Base-by-base conservation (phyloP, 2,329 filamentous ascomycete species). In the Pseudocercospora crystallina region DNA sequence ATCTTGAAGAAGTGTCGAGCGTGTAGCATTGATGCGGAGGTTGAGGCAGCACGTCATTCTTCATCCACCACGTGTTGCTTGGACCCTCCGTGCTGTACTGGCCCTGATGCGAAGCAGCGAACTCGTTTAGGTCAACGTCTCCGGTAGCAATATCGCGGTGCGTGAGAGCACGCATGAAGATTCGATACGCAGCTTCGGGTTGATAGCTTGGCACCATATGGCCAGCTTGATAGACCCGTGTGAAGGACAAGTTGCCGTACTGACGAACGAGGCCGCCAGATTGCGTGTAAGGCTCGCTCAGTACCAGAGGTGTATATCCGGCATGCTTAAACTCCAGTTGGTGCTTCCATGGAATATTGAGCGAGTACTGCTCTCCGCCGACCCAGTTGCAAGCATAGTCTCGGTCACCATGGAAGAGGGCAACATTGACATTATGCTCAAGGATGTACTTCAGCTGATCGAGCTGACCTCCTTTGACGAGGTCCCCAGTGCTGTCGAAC, bases 381-480 rank as follows among this genome's bases (percentile, higher is more conserved):
- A 80, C 69, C 81, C 80, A 83, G 69, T 71, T 71, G 47, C 73
- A 80, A 43, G 79, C 76, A 57, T 77, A 78, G 58, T 82, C 80
- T 30, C 78, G 76, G 57, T 85, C 82, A 8, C 82, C 82, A 65
- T 92, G 89, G 48, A 90, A 79, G 52, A 94, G 71, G 5, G 85
- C 83, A 17, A 94, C 80, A 14, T 82, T 72, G 42, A 78, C 65
- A 32, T 73, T 72, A 4, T 69, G 62, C 29, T 64, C 61, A 13
- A 79, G 65, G 13, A 79, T 62, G 12, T 66, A 66, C 5, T 66
- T 69, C 9, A 78, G 54, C 39, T 73, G 71, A 2, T 67, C 57
- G 11, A 75, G 49, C 37, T 70, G 66, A 1, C 65, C 67, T 34
- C 56, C 57, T 40, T 52, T 59, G 11, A 54, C 49, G 58, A 71